These are phyloP conservation scores for Lichtheimia corymbifera DNA, from an alignment of 371 early-diverging fungal species.

Conservation along the genomic window DNA sequence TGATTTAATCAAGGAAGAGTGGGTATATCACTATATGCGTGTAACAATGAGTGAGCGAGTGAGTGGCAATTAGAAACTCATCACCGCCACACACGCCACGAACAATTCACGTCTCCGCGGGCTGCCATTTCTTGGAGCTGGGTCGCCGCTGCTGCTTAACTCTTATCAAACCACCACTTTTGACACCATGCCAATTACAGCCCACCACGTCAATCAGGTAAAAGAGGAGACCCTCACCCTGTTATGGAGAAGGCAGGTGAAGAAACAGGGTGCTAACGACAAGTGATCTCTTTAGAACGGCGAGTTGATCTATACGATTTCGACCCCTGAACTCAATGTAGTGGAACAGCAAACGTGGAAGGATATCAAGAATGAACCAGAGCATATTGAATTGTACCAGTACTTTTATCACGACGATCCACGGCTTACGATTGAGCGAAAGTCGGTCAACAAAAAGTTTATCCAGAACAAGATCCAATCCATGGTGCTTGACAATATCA, in stretches of 20 bases:
- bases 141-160: too few species aligned
- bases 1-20: too few species aligned
- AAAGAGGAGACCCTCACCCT: neutral
- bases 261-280: neutral
- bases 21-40: too few species aligned
- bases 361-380: slow-evolving; percentile 12
- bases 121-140: too few species aligned
- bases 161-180: too few species aligned
- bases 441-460: neutral
- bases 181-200: slow-evolving; percentile 3
- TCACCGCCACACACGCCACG: too few species aligned
- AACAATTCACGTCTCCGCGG: too few species aligned
- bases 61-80: too few species aligned
- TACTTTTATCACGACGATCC: slow-evolving; percentile 14
- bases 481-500: slow-evolving; percentile 18
- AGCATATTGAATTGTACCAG: slow-evolving; percentile 17
- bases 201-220: slow-evolving; percentile 5
- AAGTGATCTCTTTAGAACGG: slow-evolving; percentile 1
- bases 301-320: neutral
- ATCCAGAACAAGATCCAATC: slow-evolving; percentile 13
- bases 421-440: neutral
- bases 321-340: slow-evolving; percentile 1
- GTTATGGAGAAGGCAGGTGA: neutral
- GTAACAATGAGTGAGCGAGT: too few species aligned
- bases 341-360: neutral